Evolutionary conservation across 306 rosid species (phyloP).

Genomic region (Echinosophora koreensis): DNA sequence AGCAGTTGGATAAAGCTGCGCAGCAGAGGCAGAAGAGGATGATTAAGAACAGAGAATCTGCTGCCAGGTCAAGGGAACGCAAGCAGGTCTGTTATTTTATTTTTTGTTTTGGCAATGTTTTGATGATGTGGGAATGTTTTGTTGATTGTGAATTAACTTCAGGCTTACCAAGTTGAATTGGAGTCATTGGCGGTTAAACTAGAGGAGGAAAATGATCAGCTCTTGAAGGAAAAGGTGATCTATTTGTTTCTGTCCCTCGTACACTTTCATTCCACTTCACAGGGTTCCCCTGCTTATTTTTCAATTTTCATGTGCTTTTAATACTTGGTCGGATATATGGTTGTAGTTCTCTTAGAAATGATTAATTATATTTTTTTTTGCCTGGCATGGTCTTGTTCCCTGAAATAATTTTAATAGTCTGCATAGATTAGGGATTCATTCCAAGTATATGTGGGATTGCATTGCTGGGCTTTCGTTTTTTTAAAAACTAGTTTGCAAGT

Average conservation of each 20-base stretch:
- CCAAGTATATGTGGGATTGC: constrained; percentile 22
- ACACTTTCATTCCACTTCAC: neutral
- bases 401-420: neutral
- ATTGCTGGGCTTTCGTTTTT: constrained; percentile 13
- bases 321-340: neutral
- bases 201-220: constrained; percentile 82
- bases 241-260: neutral
- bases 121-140: neutral
- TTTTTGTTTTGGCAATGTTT: neutral
- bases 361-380: neutral
- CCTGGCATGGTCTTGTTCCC: too few relatives aligned
- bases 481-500: neutral
- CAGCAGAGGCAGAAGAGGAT: constrained; percentile 59
- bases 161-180: constrained; percentile 94
- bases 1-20: constrained; percentile 54
- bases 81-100: constrained; percentile 25
- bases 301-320: neutral
- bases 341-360: neutral
- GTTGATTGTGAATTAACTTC: constrained; percentile 29
- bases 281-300: neutral
- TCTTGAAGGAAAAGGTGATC: constrained; percentile 84
- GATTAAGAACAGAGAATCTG: constrained; percentile 61
- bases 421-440: neutral
- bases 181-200: constrained; percentile 79
- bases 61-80: constrained; percentile 60